Evolutionary conservation across 148 eudicot genomes (phyloP).

Genomic region (Vaccinium vitisidaea): DNA sequence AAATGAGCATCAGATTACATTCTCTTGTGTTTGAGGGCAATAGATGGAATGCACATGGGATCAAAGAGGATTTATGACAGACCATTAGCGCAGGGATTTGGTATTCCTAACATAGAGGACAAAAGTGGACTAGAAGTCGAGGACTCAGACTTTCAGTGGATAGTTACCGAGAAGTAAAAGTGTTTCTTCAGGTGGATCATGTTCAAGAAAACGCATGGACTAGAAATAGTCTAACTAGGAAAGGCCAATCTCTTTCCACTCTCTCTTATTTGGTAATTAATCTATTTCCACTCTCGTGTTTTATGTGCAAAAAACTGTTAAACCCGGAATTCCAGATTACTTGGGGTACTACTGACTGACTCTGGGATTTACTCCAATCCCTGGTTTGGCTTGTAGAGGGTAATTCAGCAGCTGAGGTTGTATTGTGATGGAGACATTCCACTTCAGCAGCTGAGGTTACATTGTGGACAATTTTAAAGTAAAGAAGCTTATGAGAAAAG

Average conservation of each 20-base stretch:
- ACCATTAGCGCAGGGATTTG: not conserved
- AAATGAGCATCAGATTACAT: not conserved
- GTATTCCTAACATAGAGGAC: not conserved
- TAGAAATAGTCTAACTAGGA: not conserved
- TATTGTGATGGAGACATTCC: not conserved
- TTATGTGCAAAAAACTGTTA: not conserved
- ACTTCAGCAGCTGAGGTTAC: not conserved
- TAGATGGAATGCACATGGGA: not conserved
- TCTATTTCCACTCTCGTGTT: not conserved
- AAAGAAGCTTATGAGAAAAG: not conserved
- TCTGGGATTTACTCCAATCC: not conserved
- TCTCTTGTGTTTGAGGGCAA: not conserved
- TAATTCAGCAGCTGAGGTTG: not conserved
- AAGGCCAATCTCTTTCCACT: not conserved
- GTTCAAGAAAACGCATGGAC: not conserved
- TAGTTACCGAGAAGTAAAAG: not conserved
- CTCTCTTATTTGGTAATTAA: not conserved
- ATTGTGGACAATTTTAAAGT: not conserved
- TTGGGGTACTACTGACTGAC: not conserved
- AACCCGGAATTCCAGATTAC: not conserved
- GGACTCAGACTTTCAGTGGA: not conserved
- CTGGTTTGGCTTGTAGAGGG: not conserved
- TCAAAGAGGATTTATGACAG: not conserved
- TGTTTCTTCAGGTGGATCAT: not conserved
- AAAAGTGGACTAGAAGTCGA: not conserved